A percentile compares a stretch with the other conserved stretches of the same genome.
Conservation (phyloP, 305 asterid genomes). For the Coffea humblotiana region DNA sequence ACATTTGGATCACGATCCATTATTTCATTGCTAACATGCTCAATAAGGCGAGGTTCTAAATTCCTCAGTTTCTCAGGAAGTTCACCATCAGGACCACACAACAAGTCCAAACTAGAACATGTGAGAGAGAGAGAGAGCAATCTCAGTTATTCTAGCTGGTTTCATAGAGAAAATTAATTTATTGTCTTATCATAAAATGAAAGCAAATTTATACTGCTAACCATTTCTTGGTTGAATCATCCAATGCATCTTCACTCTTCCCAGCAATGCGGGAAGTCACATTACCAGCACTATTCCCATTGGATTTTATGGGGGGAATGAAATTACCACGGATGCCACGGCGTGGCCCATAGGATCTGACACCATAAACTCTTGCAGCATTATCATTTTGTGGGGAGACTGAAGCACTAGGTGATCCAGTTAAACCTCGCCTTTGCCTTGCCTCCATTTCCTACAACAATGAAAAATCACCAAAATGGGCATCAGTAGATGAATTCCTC, state of each 20-base stretch:
- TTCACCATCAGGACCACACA: constrained; percentile 95
- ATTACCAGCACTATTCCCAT: constrained; percentile 62
- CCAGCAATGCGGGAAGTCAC: constrained; percentile 62
- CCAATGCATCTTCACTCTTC: constrained; percentile 79
- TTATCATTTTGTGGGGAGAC: constrained; percentile 74
- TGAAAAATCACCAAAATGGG: constrained; percentile 22
- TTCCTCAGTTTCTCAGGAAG: constrained; percentile 94
- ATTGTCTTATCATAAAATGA: not conserved
- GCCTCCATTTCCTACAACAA: constrained; percentile 83
- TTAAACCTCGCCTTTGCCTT: constrained; percentile 69
- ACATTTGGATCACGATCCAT: constrained; percentile 99
- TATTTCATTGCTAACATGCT: constrained; percentile 95
- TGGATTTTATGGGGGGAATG: constrained; percentile 84
- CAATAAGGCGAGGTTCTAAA: constrained; percentile 90
- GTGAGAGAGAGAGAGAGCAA: not conserved
- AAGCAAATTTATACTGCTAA: constrained; percentile 25
- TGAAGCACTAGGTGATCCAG: constrained; percentile 74
- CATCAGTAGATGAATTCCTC: not conserved
- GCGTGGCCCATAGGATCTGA: constrained; percentile 72
- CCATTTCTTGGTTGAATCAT: constrained; percentile 90
- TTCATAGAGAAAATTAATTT: not conserved
- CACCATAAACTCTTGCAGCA: constrained; percentile 64
- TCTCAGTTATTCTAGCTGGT: not conserved
- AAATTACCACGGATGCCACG: constrained; percentile 95
- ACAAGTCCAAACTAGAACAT: constrained; percentile 71